Base-by-base conservation (phyloP, 1,139 yeast species). In the Saccharomyces hybrid region DNA sequence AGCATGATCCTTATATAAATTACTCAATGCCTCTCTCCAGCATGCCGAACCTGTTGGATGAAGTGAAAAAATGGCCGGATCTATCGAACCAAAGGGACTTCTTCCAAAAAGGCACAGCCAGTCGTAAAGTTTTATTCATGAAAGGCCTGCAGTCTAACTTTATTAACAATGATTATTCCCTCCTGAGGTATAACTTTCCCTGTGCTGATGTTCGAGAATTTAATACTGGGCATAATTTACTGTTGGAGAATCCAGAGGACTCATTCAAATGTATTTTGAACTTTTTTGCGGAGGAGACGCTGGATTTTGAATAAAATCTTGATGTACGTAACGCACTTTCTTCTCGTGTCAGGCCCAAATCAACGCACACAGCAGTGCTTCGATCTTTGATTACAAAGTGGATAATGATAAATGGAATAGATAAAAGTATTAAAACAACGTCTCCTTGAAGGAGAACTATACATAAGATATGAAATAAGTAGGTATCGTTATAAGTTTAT, bases 41-140 rank as follows among this genome's bases (percentile, higher is more conserved):
- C 28, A 61, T 67, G 57, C 67, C 69, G 14, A 55, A 59, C 51
- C 44, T 65, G 4, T 28, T 65, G 6, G 57, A 61, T 7, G 59
- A 55, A 23, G 51, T 65, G 9, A 61, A 59, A 51, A 54, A 49
- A 4, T 65, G 70, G 69, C 70, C 69, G 11, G 55, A 54, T 28
- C 8, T 20, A 20, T 11, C 25, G 2, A 20, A 11, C 2, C 25
- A 20, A 11, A 26, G 11, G 7, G 26, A 38, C 20, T 38, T 38
- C n/a, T 38, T 38, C 13, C 7, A 5, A 38, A 38, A 38, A 7
- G 44, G 44, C 3, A n/a, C 5, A 20, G 26, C 47, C 13, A 32
- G 41, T 20, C 57, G 55, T 11, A 49, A 44, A 46, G 61, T 60
- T n/a, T 53, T 66, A 9, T 63, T 66, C 51, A 55, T 66, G 57